Base-by-base conservation (phyloP, 768 basidiomycete genomes). In the Baorangia bicolor region DNA sequence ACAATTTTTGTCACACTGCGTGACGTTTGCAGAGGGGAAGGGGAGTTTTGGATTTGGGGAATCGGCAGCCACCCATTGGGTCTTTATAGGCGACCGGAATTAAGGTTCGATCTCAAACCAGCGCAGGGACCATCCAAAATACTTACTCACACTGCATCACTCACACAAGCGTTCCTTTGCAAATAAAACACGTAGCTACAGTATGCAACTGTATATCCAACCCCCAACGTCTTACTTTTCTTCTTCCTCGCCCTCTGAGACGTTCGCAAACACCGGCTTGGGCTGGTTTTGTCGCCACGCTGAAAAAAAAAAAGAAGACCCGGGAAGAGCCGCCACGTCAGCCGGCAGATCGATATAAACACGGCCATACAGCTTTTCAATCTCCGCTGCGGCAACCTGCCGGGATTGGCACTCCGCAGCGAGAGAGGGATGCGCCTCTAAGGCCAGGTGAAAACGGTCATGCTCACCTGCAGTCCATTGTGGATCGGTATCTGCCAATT, bases 381-480 rank as follows among this genome's bases (percentile, higher is more conserved):
- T 60, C 70, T 65, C 70, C 72, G 70, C 59, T 20, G 28, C 66
- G 66, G 70, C 57, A 70, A 56, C 58, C 52, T 59, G 61, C 64
- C 60, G 34, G n/a, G 53, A 53, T 68, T 62, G 60, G 59, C 21
- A 62, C 61, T 64, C 70, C 71, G 69, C 71, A 71, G 60, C 69
- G 51, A 47, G 28, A 47, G 23, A 40, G 20, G 55, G 53, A 58
- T 42, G 41, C 55, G 44, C 52, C 60, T 40, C 61, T 30, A 56
- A 55, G 44, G 35, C 74, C 56, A 52, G 27, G 34, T 49, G 34
- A 63, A 55, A 64, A 51, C 50, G 57, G 48, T 58, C 55, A 38
- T 49, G 78, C 89, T 77, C 69, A 94, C 93, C 94, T 76, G 72
- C 74, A 43, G 93, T 92, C 88, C 89, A 94, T 65, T 85, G 81